Base-by-base conservation (phyloP, 805 yeast genomes). In the Yarrowia deformans region DNA sequence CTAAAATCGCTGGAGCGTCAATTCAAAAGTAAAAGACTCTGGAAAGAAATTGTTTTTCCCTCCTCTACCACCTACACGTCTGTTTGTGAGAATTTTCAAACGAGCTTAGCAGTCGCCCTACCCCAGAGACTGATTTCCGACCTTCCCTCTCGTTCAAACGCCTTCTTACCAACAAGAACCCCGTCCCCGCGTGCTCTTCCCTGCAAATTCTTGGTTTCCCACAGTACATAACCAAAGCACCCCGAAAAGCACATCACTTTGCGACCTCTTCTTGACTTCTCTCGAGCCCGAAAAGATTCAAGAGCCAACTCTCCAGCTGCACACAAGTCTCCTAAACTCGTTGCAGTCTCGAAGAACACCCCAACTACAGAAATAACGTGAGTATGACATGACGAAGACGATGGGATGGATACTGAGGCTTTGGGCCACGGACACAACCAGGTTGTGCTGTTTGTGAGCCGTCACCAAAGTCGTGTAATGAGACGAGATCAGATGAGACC, bases 201-300 rank as follows among this genome's bases (percentile, higher is more conserved):
- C 34, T 43, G 52, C 52, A 34, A 60, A 43, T 45, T 60, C 66
- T 60, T 60, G 66, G 66, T 60, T 60, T 60, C 42, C 16, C 39
- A 58, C 66, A 60, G 52, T 60, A 60, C 66, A 60, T 60, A 60
- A 60, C 66, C 66, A 60, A 60, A 60, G 66, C 66, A 60, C 52
- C 66, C 60, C 66, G 66, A 32, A 16, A 60, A 45, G 66, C 66
- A 60, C 42, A 32, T 60, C 66, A 34, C 29, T 45, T 42, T n/a
- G 14, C 43, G 46, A 42, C 40, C n/a, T 23, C 29, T 18, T 23
- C 64, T 56, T 56, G 64, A 56, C 40, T 55, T 55, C 64, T 56
- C 64, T 43, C 49, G 64, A 56, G 37, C 58, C 13, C 35, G 37
- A 39, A 40, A 55, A 23, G 9, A 19, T 9, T 23, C 35, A 40